These are phyloP conservation scores for Vitis hybrid DNA, from an alignment of 177 flowering plant species.

Conservation along the genomic window DNA sequence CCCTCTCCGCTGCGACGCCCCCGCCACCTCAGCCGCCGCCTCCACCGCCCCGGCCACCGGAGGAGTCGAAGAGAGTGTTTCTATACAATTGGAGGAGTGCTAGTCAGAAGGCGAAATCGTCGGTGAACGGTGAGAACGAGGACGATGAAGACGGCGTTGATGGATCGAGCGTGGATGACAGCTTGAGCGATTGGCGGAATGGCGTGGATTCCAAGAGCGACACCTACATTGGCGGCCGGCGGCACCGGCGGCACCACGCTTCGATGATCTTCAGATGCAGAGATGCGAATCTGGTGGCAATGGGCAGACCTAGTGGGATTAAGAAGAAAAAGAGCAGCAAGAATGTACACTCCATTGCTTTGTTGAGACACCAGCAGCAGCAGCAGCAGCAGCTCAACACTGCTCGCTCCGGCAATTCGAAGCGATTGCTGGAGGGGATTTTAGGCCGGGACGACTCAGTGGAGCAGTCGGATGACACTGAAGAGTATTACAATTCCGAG, in stretches of 20 bases:
- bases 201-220: conserved; percentile 53
- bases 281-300: conserved; percentile 31
- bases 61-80: conserved; percentile 54
- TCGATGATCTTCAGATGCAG: conserved; percentile 38
- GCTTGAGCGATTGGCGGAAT: conserved; percentile 52
- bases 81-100: conserved; percentile 81
- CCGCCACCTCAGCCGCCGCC: conserved; percentile 23
- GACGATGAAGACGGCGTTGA: conserved; percentile 22
- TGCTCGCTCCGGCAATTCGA: conserved; percentile 20
- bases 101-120: conserved; percentile 38
- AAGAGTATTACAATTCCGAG: conserved; percentile 54
- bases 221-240: conserved; percentile 30
- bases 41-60: conserved; percentile 7
- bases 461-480: conserved; percentile 62
- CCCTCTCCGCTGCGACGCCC: conserved; percentile 26
- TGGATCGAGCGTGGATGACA: conserved; percentile 47
- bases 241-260: conserved; percentile 11
- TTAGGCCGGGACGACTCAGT: conserved; percentile 29
- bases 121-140: conserved; percentile 7
- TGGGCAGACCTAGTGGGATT: conserved; percentile 14
- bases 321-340: conserved; percentile 36
- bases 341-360: conserved; percentile 17
- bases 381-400: conserved; percentile 11
- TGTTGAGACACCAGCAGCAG: conserved; percentile 27
- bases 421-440: conserved; percentile 17